These are phyloP conservation scores for Cyberlindnera bimundalis DNA, from an alignment of 805 yeast genomes.

Conservation along the genomic window DNA sequence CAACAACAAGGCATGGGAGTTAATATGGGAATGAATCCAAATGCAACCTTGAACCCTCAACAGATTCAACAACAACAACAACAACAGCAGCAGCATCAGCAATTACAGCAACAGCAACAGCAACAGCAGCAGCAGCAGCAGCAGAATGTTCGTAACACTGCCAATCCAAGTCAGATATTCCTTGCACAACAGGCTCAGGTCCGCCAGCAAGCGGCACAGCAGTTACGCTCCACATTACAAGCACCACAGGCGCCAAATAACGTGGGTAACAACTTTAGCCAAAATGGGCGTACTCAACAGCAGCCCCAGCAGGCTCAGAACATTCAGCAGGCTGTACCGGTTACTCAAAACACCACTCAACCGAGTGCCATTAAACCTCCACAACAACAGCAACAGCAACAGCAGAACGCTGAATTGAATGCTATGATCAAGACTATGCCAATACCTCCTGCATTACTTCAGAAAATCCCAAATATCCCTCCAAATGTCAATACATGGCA, in stretches of 20 bases:
- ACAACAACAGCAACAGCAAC: conserved; percentile 4
- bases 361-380: conserved; percentile 3
- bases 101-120: conserved; percentile 16
- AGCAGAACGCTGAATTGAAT: conserved; percentile 33
- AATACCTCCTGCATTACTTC: conserved; percentile 65
- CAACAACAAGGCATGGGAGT: conserved; percentile 8
- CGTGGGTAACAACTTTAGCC: conserved; percentile 8
- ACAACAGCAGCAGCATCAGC: conserved; percentile 20
- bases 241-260: neutral
- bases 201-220: conserved; percentile 46
- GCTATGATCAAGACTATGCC: conserved; percentile 52
- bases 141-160: conserved; percentile 18
- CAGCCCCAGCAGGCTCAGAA: conserved; percentile 7
- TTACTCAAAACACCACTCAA: neutral
- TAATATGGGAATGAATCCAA: conserved; percentile 5
- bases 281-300: conserved; percentile 6
- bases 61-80: conserved; percentile 19
- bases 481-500: conserved; percentile 80
- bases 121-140: conserved; percentile 25
- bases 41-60: conserved; percentile 18
- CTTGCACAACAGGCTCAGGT: conserved; percentile 49
- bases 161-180: conserved; percentile 33
- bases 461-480: conserved; percentile 72
- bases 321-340: conserved; percentile 21
- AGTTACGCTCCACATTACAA: conserved; percentile 30